phyloP scores from a whole-genome alignment of 768 basidiomycete species.

The Tricholoma terreum region DNA sequence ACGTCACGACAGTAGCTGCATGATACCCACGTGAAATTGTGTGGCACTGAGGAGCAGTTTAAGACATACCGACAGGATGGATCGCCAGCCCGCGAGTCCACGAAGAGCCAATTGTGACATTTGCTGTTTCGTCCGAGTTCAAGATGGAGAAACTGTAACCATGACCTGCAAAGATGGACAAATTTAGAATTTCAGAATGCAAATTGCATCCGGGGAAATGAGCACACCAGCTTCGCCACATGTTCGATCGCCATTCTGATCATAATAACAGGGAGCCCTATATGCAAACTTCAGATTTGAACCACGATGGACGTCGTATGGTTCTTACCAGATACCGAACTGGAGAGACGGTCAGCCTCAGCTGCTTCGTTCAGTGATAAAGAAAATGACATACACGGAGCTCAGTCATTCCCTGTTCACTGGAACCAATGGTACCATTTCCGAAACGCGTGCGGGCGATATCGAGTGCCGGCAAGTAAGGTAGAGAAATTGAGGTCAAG shows the following conservation, averaged over 20 bases:
- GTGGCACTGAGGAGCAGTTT: background rate
- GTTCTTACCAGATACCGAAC: constrained; percentile 69
- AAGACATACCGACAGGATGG: constrained; percentile 66
- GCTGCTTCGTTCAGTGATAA: background rate
- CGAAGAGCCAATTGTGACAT: constrained; percentile 43
- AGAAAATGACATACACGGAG: constrained; percentile 47
- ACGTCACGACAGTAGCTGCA: constrained; percentile 50
- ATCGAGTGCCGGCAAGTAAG: constrained; percentile 64
- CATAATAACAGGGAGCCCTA: constrained; percentile 64
- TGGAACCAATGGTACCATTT: constrained; percentile 22
- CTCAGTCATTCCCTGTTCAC: constrained; percentile 35
- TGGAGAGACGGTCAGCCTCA: constrained; percentile 22
- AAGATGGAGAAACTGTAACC: constrained; percentile 51
- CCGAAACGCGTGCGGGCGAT: constrained; percentile 57
- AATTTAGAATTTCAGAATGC: background rate
- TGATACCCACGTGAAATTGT: background rate
- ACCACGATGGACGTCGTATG: background rate
- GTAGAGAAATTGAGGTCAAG: constrained; percentile 69
- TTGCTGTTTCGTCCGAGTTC: constrained; percentile 34
- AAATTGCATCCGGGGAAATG: background rate
- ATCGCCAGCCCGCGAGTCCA: constrained; percentile 77
- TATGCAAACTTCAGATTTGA: background rate
- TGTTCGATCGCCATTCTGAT: constrained; percentile 37
- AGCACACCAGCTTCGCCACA: constrained; percentile 50
- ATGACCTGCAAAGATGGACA: constrained; percentile 34